Base-by-base conservation (phyloP, 768 basidiomycete species). In the Leccinum broughii region DNA sequence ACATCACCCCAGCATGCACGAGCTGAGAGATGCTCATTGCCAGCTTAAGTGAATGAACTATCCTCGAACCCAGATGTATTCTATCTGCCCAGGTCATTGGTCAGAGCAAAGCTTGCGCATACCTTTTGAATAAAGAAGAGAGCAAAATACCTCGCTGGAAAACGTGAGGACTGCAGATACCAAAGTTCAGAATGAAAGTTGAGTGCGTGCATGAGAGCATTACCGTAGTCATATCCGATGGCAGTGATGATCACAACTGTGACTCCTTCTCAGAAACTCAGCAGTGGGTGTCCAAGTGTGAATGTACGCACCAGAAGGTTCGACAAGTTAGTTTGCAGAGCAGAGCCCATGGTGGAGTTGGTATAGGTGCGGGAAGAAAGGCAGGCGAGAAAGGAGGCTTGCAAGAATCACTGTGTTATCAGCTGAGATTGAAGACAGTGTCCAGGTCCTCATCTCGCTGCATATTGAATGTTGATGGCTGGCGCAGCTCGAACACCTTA, bases 31-130 rank as follows among this genome's bases (percentile, higher is more conserved):
- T 6, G 13, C 22, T 22, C 20, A 9, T 7, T 3, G 1, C 39
- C 17, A n/a, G 7, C 14, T 24, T 6, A 15, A 34, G n/a, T 20
- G 2, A 20, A 44, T 41, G 3, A 5, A 37, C 30, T 30, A 6
- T 37, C 32, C 14, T 50, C 64, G 2, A 2, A 66, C 65, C 65
- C 65, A 66, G 32, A 66, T 9, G n/a, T 63, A 55, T 56, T 64
- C 39, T 32, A 66, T 22, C 65, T 66, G 11, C 17, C 6, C n/a
- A 20, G 1, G 4, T 24, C 26, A 13, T 51, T 44, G 10, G n/a
- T 44, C 41, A 20, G 41, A 2, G 39, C 39, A 3, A 32, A 14
- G 24, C 11, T 49, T 2, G 28, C 11, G 24, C 22, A 24, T 7
- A 11, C 41, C 3, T 9, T 22, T 7, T 13, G 6, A 24, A 22